Conservation (phyloP, 192 early-diverging fungal genomes). For the Backusella liffmaniae region DNA sequence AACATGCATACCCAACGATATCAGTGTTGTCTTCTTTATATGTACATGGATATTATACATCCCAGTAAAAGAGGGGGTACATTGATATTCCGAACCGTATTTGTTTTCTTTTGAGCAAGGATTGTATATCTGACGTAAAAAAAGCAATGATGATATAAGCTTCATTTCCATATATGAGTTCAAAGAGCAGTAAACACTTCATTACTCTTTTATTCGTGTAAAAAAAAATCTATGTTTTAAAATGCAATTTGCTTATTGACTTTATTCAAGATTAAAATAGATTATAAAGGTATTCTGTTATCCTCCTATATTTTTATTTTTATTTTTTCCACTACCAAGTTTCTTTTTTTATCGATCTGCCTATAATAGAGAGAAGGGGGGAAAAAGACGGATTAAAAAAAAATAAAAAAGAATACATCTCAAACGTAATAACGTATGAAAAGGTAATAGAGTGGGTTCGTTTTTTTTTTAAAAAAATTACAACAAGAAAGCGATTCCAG, state of each 20-base stretch:
- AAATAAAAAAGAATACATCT: background rate
- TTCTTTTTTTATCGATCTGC: background rate
- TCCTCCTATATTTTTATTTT: background rate
- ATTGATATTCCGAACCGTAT: background rate
- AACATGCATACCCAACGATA: background rate
- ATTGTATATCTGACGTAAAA: background rate
- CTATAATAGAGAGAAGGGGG: background rate
- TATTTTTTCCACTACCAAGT: background rate
- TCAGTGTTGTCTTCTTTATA: background rate
- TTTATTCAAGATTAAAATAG: conserved; percentile 5
- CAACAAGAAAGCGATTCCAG: conserved; percentile 18
- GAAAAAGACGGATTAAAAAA: background rate
- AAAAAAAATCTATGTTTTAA: background rate
- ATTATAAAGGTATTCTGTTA: background rate
- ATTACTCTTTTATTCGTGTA: background rate
- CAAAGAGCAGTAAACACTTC: background rate
- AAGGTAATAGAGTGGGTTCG: background rate
- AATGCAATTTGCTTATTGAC: background rate
- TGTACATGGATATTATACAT: background rate
- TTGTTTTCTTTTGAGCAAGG: background rate
- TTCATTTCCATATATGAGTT: background rate
- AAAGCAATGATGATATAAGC: background rate
- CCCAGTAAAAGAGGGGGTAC: background rate
- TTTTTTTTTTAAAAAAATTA: conserved; percentile 10
- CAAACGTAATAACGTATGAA: conserved; percentile 4